phyloP scores from a whole-genome alignment of 2,329 filamentous ascomycete species.

The Cladosporium sphaerospermum region DNA sequence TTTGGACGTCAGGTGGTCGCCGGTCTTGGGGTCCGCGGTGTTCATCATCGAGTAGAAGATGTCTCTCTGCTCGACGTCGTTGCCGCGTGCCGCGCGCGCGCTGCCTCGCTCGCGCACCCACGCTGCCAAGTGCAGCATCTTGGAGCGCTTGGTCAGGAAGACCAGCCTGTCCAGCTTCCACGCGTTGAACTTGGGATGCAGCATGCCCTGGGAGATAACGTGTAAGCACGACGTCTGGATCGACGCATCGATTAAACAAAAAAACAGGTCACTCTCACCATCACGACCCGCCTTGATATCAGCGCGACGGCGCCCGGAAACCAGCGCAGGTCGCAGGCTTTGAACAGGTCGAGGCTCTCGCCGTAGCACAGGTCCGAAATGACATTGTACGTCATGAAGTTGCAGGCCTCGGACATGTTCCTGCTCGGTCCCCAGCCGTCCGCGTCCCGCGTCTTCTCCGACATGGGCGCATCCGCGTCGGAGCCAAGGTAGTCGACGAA shows the following conservation, averaged over 20 bases:
- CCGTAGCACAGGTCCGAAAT: slow-evolving; percentile 27
- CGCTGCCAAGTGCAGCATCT: neutral
- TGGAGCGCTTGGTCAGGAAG: neutral
- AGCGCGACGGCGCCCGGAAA: neutral
- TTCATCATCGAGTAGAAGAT: neutral
- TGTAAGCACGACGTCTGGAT: neutral
- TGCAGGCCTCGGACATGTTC: slow-evolving; percentile 27
- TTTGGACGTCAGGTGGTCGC: slow-evolving; percentile 30
- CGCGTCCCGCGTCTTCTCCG: neutral
- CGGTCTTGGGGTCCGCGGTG: slow-evolving; percentile 11
- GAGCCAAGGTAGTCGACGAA: neutral
- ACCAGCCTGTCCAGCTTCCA: neutral
- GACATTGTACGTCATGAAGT: slow-evolving; percentile 25
- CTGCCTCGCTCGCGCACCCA: slow-evolving; percentile 19
- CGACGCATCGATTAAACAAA: neutral
- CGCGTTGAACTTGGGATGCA: slow-evolving; percentile 19
- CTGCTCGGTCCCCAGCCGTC: slow-evolving; percentile 15
- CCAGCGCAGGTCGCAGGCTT: slow-evolving; percentile 17
- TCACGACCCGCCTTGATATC: neutral
- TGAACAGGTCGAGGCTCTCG: slow-evolving; percentile 26
- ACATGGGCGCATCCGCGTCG: neutral
- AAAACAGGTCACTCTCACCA: neutral
- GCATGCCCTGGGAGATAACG: neutral
- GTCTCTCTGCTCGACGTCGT: slow-evolving; percentile 9
- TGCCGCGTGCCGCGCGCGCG: slow-evolving; percentile 17